These are phyloP conservation scores for Pelargonium nanum DNA, from an alignment of 345 rosid genomes.

Conservation along the genomic window DNA sequence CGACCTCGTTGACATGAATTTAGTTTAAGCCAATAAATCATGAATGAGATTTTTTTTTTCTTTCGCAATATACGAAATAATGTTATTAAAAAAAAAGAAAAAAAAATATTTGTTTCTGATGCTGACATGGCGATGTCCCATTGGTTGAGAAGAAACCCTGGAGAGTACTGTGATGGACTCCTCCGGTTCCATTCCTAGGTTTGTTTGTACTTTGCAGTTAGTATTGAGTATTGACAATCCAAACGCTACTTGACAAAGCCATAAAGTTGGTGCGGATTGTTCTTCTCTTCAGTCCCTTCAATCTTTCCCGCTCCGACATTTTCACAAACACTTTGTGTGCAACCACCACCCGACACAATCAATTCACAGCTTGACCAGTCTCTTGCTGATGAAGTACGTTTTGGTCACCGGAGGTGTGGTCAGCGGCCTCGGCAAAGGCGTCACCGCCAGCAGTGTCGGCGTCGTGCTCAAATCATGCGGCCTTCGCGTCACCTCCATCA, in stretches of 20 bases:
- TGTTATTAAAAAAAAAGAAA: too few species aligned
- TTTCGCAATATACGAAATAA: too few species aligned
- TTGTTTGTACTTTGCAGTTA: too few species aligned
- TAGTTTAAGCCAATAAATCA: too few species aligned
- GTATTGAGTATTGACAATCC: neutral
- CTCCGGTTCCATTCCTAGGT: neutral
- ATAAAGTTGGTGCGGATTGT: neutral
- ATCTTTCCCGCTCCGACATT: neutral
- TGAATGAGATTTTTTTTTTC: too few species aligned
- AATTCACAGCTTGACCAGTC: neutral
- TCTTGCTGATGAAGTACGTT: conserved; percentile 66
- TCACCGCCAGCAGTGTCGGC: conserved; percentile 84
- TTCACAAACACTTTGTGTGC: neutral
- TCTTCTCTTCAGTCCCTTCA: neutral
- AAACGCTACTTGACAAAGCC: neutral
- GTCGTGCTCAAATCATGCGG: conserved; percentile 26
- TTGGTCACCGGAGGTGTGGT: conserved; percentile 94
- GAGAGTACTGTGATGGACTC: neutral
- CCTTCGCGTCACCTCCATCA: conserved; percentile 91
- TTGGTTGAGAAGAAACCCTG: neutral
- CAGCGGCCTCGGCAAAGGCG: conserved; percentile 97
- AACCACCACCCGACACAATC: neutral
- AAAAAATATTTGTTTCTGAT: neutral
- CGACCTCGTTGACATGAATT: too few species aligned
- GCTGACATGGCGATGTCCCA: neutral